Conservation (phyloP, 441 rosid species). For the Brassica hybrid region DNA sequence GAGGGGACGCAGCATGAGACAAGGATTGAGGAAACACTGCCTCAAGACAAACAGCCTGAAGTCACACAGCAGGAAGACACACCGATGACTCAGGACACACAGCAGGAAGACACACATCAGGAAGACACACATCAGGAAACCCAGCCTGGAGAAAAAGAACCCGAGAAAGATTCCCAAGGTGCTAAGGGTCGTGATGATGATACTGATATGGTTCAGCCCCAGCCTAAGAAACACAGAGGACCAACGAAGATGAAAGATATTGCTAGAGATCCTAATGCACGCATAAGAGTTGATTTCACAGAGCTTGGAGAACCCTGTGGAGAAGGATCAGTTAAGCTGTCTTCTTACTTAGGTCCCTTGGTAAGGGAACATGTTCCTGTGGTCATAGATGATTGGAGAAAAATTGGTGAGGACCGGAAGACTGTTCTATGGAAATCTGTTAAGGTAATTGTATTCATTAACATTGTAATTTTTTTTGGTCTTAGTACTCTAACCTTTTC, state of each 20-base stretch:
- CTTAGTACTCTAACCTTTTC: background rate
- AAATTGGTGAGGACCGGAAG: background rate
- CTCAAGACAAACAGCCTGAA: background rate
- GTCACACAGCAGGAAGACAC: too few species aligned
- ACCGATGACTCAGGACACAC: background rate
- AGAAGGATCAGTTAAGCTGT: background rate
- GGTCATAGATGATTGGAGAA: background rate
- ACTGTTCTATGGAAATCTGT: background rate
- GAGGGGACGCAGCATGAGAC: background rate
- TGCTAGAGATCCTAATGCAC: background rate
- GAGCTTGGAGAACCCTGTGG: background rate
- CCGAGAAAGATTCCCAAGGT: background rate
- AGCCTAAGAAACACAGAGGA: background rate
- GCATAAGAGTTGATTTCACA: background rate
- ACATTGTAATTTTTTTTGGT: background rate
- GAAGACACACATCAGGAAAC: too few species aligned
- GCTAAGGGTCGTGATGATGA: background rate
- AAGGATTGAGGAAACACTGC: background rate
- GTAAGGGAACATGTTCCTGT: constrained; percentile 4
- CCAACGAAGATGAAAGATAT: constrained; percentile 3
- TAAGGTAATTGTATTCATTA: background rate
- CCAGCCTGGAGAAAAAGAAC: background rate
- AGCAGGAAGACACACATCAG: too few species aligned
- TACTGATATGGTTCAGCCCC: background rate
- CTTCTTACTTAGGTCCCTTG: constrained; percentile 5